A percentile compares a stretch with the other conserved stretches of the same genome.
Conservation (phyloP, 805 yeast genomes). For the Hanseniaspora guilliermondii region DNA sequence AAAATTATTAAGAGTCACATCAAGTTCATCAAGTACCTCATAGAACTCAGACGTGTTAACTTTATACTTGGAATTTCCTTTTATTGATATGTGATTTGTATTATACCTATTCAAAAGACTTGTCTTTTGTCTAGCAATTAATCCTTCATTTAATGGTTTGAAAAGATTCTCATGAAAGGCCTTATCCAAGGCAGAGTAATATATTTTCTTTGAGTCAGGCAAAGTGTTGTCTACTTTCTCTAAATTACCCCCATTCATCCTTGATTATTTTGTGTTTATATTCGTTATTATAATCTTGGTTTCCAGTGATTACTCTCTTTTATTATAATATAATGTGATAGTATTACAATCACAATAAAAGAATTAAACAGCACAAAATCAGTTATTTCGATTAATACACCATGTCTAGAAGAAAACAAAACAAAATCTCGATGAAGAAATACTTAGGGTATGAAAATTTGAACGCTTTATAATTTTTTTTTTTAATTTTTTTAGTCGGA, state of each 20-base stretch:
- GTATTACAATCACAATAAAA: too few relatives aligned
- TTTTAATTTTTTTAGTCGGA: too few relatives aligned
- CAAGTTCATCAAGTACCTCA: slow-evolving; percentile 1
- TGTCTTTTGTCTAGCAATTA: slow-evolving; percentile 1
- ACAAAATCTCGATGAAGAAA: too few relatives aligned
- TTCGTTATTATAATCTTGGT: too few relatives aligned
- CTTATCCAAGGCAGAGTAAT: slow-evolving; percentile 9
- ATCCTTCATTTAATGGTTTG: slow-evolving; percentile 5
- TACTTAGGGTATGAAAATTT: too few relatives aligned
- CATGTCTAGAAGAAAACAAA: too few relatives aligned
- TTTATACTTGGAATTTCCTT: not conserved
- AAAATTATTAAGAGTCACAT: slow-evolving; percentile 4
- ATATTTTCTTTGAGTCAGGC: slow-evolving; percentile 1
- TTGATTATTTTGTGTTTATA: not conserved
- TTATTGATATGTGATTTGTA: not conserved
- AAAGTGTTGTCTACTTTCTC: slow-evolving; percentile 11
- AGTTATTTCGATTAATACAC: too few relatives aligned
- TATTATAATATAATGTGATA: too few relatives aligned
- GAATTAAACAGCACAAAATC: too few relatives aligned
- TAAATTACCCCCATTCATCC: not conserved
- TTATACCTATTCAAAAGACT: slow-evolving; percentile 10
- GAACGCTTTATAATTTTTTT: too few relatives aligned
- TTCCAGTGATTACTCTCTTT: too few relatives aligned
- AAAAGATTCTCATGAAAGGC: slow-evolving; percentile 9
- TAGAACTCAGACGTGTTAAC: slow-evolving; percentile 5